Conservation (phyloP, 129 eudicot species). For the Centella asiatica region DNA sequence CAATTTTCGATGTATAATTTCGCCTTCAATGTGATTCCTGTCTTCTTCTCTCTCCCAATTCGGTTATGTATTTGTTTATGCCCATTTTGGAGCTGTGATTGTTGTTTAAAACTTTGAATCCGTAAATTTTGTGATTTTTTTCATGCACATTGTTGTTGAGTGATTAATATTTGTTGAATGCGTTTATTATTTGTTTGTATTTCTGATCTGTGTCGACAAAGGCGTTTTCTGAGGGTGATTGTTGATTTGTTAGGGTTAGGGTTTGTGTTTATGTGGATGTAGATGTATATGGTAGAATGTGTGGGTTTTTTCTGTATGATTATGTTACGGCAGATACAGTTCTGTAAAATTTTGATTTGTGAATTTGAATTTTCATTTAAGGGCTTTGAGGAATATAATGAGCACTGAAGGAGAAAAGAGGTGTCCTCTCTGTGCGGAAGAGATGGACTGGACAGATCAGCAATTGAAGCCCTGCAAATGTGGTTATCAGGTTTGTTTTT, state of each 20-base stretch:
- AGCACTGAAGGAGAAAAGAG: conserved; percentile 67
- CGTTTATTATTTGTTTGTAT: not conserved
- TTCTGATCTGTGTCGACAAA: conserved; percentile 1
- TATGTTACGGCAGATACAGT: not conserved
- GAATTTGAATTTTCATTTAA: not conserved
- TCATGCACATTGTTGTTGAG: not conserved
- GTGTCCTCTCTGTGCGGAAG: conserved; percentile 84
- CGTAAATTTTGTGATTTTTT: not conserved
- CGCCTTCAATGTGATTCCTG: not conserved
- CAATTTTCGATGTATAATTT: not conserved
- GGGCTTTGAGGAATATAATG: conserved; percentile 33
- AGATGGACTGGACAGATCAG: conserved; percentile 95
- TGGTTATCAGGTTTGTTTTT: conserved; percentile 61
- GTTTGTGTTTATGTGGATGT: not conserved
- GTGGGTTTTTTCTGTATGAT: not conserved
- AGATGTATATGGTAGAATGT: not conserved
- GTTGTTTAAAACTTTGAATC: not conserved
- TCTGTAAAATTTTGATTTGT: not conserved
- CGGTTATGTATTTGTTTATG: conserved; percentile 3
- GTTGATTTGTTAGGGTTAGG: not conserved
- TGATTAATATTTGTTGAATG: not conserved
- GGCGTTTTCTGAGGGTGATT: not conserved
- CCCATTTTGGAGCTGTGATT: not conserved
- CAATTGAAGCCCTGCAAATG: conserved; percentile 80
- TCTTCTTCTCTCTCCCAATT: not conserved